These are phyloP conservation scores for Cubamyces sp. DNA, from an alignment of 768 basidiomycete genomes.

Conservation along the genomic window DNA sequence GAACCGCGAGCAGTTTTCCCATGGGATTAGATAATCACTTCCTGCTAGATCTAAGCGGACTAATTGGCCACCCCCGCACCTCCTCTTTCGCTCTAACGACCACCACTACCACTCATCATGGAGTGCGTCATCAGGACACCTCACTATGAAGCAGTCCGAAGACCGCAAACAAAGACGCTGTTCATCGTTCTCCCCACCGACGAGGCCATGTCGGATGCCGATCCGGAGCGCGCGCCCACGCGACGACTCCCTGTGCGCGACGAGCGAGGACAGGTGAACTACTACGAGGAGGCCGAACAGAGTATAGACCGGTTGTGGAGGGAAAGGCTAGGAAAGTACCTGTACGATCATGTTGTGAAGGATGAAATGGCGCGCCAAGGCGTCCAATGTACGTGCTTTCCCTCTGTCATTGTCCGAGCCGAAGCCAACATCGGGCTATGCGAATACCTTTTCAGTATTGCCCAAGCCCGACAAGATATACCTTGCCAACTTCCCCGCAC, in stretches of 20 bases:
- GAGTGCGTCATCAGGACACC: constrained; percentile 1
- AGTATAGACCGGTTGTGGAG: constrained; percentile 22
- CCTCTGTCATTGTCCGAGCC: background rate
- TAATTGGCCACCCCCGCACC: background rate
- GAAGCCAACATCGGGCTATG: background rate
- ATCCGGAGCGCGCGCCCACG: constrained; percentile 5
- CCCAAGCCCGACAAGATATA: constrained; percentile 6
- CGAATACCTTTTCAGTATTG: background rate
- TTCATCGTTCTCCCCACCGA: constrained; percentile 14
- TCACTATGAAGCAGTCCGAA: constrained; percentile 6
- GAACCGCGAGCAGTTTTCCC: too few relatives aligned
- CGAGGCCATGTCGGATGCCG: constrained; percentile 14
- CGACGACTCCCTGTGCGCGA: constrained; percentile 3
- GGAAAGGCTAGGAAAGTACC: constrained; percentile 24
- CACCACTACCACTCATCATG: constrained; percentile 3
- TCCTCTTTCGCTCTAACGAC: background rate
- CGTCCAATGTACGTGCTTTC: constrained; percentile 21
- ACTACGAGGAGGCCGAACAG: constrained; percentile 24
- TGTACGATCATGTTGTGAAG: constrained; percentile 24
- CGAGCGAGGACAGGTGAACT: constrained; percentile 23
- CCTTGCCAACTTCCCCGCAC: constrained; percentile 24
- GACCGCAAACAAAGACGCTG: constrained; percentile 6
- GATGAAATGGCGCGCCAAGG: constrained; percentile 14
- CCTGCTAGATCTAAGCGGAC: background rate
- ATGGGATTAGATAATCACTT: constrained; percentile 2